Percentiles rank a stretch among this genome's conserved stretches.
Evolutionary conservation across 257 asterid genomes (phyloP).

Genomic region (Apocynum venetum): DNA sequence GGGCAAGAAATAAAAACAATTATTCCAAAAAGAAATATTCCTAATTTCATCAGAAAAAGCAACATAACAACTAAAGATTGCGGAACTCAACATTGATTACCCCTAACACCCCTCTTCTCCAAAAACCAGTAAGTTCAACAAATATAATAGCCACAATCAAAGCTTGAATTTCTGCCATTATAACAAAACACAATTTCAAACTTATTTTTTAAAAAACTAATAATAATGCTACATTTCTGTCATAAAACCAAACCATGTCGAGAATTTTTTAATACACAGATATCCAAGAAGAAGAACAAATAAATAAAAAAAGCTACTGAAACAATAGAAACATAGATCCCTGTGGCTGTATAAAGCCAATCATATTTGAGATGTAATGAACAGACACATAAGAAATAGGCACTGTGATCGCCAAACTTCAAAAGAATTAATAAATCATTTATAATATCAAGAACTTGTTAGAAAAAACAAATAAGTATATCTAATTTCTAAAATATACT

Average conservation of each 20-base stretch:
- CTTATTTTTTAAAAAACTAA: background rate
- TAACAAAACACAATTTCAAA: background rate
- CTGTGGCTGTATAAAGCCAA: background rate
- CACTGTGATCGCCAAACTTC: background rate
- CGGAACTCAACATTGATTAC: background rate
- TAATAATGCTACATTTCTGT: background rate
- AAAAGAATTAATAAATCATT: background rate
- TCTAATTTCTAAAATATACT: too few relatives aligned
- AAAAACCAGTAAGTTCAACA: background rate
- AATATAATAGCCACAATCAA: background rate
- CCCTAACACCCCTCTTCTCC: background rate
- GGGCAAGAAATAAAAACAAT: background rate
- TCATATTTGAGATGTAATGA: background rate
- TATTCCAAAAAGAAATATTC: background rate
- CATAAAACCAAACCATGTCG: background rate
- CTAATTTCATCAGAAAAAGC: background rate
- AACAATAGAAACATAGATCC: background rate
- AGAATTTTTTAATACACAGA: background rate
- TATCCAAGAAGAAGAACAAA: background rate
- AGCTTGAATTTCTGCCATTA: background rate
- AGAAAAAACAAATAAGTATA: too few relatives aligned
- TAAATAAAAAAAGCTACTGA: background rate
- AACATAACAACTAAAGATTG: background rate
- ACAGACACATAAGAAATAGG: background rate
- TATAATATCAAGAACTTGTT: background rate